Base-by-base conservation (phyloP, 495 filamentous ascomycete species). In the Clohesyomyces aquaticus region DNA sequence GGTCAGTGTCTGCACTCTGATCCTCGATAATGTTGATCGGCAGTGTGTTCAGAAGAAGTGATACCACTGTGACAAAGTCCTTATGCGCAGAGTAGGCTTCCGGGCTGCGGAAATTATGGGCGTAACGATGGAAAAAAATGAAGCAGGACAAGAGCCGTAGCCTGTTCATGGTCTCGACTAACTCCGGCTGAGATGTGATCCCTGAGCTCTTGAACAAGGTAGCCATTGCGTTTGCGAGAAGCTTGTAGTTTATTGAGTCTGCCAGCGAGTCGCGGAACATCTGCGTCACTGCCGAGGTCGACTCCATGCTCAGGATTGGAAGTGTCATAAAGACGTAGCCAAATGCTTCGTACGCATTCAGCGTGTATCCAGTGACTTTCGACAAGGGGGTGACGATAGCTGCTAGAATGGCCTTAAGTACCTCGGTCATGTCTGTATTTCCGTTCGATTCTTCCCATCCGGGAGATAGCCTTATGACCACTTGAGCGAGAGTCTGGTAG, bases 81-180 rank as follows among this genome's bases (percentile, higher is more conserved):
- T 85, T 78, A 63, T 87, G 68, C 14, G 82, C 75, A 12, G 76
- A 67, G 55, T 74, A 74, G 12, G 68, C 71, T 42, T 70, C 64
- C 25, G 70, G 54, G 6, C 61, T 78, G 73, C 62, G 55, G 77
- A 73, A 70, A 25, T 80, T 77, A 50, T 82, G 69, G 35, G 78
- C 76, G 66, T 78, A 72, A 16, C 83, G 81, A 65, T 88, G 84
- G 47, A 96, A 83, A 67, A 82, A 89, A 51, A 97, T 88, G 29
- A 96, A 89, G 21, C 88, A 62, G 22, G 27, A 82, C 50, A 96
- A 76, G 21, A 98, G 79, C 88, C 92, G 95, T 21, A 92, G 76
- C 16, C 81, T 80, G 48, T 69, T 68, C 53, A 77, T 69, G 10
- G 68, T 70, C 29, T 79, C 76, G 9, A 29, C 25, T 19, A 70